Evolutionary conservation across 257 asterid species (phyloP).

Genomic region (Capsicum chinense): DNA sequence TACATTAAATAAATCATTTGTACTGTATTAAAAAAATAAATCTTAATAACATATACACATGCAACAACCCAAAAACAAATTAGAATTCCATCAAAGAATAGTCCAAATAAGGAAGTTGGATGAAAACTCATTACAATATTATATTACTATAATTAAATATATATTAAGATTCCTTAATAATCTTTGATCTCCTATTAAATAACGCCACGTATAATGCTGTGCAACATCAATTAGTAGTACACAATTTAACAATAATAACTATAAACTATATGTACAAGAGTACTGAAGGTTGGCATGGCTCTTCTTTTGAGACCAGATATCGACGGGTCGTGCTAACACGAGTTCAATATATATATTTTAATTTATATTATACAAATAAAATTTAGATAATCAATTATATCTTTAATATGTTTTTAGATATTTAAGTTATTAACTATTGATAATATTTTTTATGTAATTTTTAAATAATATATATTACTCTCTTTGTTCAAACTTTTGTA

Average conservation of each 20-base stretch:
- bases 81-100: constrained; percentile 28
- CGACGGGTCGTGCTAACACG: no score
- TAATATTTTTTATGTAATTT: no score
- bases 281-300: constrained; percentile 56
- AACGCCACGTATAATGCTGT: constrained; percentile 38
- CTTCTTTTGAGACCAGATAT: constrained; percentile 39
- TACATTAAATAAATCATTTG: background rate
- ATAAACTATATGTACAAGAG: constrained; percentile 30
- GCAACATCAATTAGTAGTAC: constrained; percentile 32
- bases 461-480: no score
- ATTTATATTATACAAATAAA: no score
- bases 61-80: constrained; percentile 43
- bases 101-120: constrained; percentile 57
- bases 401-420: no score
- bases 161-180: constrained; percentile 54
- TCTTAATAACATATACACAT: constrained; percentile 13
- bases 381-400: no score
- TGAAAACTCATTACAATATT: constrained; percentile 45
- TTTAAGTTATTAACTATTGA: no score
- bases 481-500: no score
- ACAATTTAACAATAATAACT: background rate
- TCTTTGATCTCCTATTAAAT: constrained; percentile 31
- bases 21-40: background rate
- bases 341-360: no score
- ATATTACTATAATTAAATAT: constrained; percentile 34